Evolutionary conservation across 176 grass and related monocot species (phyloP).

Genomic region (Eremochloa ophiuroides): DNA sequence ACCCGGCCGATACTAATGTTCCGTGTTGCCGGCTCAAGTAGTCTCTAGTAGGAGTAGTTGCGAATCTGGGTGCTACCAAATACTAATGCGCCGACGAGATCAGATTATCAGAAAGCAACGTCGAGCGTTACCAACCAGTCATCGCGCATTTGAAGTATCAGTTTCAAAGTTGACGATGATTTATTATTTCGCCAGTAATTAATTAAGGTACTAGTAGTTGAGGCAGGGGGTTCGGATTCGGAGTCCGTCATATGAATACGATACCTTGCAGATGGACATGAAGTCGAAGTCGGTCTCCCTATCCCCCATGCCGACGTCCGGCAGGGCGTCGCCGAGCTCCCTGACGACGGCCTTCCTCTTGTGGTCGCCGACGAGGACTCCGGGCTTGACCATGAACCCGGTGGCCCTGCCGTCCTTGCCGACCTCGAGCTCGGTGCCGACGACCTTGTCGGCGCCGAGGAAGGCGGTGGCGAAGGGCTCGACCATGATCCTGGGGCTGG

Average conservation of each 20-base stretch:
- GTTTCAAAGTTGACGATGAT: neutral
- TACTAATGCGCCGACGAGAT: neutral
- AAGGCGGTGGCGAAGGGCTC: slow-evolving; percentile 62
- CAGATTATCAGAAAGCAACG: neutral
- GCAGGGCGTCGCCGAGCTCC: slow-evolving; percentile 54
- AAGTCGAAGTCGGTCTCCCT: slow-evolving; percentile 74
- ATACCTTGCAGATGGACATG: slow-evolving; percentile 94
- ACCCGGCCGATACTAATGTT: no score
- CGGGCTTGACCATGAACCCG: slow-evolving; percentile 64
- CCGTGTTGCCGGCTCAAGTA: neutral
- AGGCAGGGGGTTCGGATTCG: no score
- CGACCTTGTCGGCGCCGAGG: slow-evolving; percentile 72
- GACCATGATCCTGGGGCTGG: slow-evolving; percentile 78
- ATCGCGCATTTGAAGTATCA: neutral
- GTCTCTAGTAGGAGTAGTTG: neutral
- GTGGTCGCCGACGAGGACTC: slow-evolving; percentile 66
- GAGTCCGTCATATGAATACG: slow-evolving; percentile 25
- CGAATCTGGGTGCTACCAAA: neutral
- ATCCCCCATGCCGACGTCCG: slow-evolving; percentile 77
- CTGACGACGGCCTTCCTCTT: slow-evolving; percentile 70
- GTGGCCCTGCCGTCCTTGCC: slow-evolving; percentile 78
- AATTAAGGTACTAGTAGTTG: neutral
- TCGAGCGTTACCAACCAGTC: neutral
- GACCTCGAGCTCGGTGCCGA: slow-evolving; percentile 83
- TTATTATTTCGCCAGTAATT: neutral